A percentile compares a stretch with the other conserved stretches of the same genome.
Evolutionary conservation across 108 stramenopile species (phyloP).

Genomic region (Skeletonema costatum): DNA sequence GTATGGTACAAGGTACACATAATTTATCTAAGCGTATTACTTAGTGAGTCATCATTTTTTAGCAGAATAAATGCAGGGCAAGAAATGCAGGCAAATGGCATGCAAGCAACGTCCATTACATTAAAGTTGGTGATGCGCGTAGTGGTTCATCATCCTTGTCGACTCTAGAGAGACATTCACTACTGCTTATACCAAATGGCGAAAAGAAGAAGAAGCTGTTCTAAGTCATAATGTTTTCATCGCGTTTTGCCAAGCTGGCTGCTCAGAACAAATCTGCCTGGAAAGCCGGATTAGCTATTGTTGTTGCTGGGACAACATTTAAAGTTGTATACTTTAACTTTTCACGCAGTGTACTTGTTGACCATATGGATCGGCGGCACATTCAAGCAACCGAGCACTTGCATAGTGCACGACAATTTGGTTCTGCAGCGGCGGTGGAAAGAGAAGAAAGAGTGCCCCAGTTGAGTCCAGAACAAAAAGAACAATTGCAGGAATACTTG

Average conservation of each 20-base stretch:
- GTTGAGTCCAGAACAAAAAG: conserved; percentile 60
- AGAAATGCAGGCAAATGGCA: too few relatives aligned
- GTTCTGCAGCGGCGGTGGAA: conserved; percentile 52
- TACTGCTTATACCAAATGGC: not conserved
- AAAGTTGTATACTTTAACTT: conserved; percentile 68
- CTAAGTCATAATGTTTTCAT: conserved; percentile 25
- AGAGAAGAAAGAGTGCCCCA: conserved; percentile 59
- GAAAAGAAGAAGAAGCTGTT: not conserved
- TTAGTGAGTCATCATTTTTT: too few relatives aligned
- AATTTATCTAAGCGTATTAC: too few relatives aligned
- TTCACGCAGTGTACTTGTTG: conserved; percentile 59
- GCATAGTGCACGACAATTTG: conserved; percentile 62
- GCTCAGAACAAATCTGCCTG: conserved; percentile 35
- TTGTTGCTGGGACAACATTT: conserved; percentile 54
- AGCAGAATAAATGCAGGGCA: too few relatives aligned
- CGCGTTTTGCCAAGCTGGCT: conserved; percentile 12
- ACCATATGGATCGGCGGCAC: conserved; percentile 57
- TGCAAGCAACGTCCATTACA: too few relatives aligned
- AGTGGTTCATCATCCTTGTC: too few relatives aligned
- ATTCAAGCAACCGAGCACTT: conserved; percentile 63
- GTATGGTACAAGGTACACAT: too few relatives aligned
- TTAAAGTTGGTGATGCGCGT: too few relatives aligned
- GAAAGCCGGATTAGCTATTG: conserved; percentile 40
- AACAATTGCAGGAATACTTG: conserved; percentile 68
- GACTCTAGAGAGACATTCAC: too few relatives aligned